Conservation (phyloP, 768 basidiomycete species). For the Mycena amicta region DNA sequence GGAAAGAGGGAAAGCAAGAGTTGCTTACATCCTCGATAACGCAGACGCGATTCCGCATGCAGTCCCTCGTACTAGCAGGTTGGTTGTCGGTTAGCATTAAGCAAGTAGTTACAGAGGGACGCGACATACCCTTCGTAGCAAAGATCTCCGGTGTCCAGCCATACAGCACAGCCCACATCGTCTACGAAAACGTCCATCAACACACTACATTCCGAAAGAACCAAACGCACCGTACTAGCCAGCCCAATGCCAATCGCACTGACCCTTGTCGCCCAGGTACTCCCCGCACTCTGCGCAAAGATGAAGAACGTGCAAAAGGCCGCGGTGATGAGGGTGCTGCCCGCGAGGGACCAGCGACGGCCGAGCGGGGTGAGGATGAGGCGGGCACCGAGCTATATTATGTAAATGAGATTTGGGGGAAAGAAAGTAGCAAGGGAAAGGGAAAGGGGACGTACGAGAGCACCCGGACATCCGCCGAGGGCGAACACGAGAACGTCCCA, state of each 20-base stretch:
- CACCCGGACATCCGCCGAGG: constrained; percentile 81
- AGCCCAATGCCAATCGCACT: constrained; percentile 44
- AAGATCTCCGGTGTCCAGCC: constrained; percentile 92
- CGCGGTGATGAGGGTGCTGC: constrained; percentile 76
- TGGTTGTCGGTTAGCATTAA: no score
- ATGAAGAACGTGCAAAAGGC: constrained; percentile 74
- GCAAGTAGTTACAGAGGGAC: background rate
- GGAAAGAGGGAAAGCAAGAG: background rate
- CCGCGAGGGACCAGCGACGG: constrained; percentile 70
- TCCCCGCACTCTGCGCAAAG: constrained; percentile 54
- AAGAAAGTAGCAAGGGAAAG: background rate
- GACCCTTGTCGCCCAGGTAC: constrained; percentile 71
- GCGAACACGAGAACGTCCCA: constrained; percentile 91
- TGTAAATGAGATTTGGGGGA: background rate
- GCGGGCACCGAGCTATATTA: constrained; percentile 77
- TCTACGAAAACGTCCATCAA: constrained; percentile 35
- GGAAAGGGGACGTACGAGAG: constrained; percentile 77
- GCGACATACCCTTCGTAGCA: constrained; percentile 67
- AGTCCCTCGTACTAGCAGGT: constrained; percentile 87
- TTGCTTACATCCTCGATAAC: constrained; percentile 74
- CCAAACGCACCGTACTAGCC: constrained; percentile 61
- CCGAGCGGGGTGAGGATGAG: constrained; percentile 75
- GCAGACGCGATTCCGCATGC: constrained; percentile 89
- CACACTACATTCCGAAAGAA: background rate
- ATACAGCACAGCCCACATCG: constrained; percentile 88